These are phyloP conservation scores for Rubroshorea leprosula DNA, from an alignment of 345 rosid species.

Conservation along the genomic window DNA sequence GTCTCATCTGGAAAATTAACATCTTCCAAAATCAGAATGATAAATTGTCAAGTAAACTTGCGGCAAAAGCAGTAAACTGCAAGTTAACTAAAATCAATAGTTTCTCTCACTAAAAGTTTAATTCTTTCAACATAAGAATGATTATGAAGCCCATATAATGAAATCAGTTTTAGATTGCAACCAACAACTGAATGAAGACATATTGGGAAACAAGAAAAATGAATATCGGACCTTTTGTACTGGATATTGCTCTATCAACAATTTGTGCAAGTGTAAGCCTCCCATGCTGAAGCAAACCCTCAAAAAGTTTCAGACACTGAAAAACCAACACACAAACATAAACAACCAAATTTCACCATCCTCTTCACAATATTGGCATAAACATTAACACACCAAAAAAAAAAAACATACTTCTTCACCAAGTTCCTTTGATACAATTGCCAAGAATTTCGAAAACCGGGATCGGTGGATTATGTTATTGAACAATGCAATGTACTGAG, in stretches of 20 bases:
- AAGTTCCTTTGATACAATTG: constrained; percentile 43
- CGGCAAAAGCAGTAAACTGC: too few relatives aligned
- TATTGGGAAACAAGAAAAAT: background rate
- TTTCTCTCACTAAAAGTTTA: too few relatives aligned
- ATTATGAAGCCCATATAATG: too few relatives aligned
- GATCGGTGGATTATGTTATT: constrained; percentile 62
- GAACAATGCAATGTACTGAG: constrained; percentile 56
- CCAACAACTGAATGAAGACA: background rate
- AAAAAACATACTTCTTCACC: constrained; percentile 42
- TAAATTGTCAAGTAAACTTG: too few relatives aligned
- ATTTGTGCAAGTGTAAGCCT: constrained; percentile 76
- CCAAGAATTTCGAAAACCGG: constrained; percentile 64
- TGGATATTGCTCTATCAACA: constrained; percentile 44
- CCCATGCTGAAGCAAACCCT: constrained; percentile 77
- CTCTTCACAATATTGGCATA: too few relatives aligned
- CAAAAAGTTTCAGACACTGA: constrained; percentile 58
- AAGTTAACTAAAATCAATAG: too few relatives aligned
- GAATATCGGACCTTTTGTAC: constrained; percentile 24
- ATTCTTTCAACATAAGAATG: background rate
- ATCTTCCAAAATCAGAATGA: too few relatives aligned
- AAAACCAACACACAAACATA: constrained; percentile 12
- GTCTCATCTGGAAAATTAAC: too few relatives aligned
- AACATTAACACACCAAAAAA: background rate
- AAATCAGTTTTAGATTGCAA: too few relatives aligned
- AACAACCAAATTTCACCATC: background rate